Conservation (phyloP, 345 rosid species). For the Kandelia obovata region DNA sequence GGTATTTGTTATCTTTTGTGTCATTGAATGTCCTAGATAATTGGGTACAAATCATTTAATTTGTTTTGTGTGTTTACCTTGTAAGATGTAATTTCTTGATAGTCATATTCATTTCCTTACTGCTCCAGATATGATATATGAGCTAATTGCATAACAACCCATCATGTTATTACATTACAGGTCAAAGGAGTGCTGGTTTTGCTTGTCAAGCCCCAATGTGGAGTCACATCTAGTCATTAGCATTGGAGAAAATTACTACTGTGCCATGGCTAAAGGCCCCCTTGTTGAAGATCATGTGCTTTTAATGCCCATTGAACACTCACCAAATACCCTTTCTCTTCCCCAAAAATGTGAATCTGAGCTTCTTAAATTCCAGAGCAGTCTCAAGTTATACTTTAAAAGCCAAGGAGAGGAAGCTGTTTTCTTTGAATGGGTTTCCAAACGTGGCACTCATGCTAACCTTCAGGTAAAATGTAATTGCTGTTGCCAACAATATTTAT, state of each 20-base stretch:
- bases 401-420: constrained; percentile 65
- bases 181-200: constrained; percentile 94
- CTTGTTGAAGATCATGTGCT: constrained; percentile 72
- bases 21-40: constrained; percentile 13
- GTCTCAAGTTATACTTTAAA: constrained; percentile 57
- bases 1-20: constrained; percentile 13
- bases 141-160: too few species aligned
- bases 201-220: constrained; percentile 76
- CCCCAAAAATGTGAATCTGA: constrained; percentile 58
- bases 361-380: constrained; percentile 55
- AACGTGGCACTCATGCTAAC: constrained; percentile 76
- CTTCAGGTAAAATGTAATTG: constrained; percentile 56
- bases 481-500: background rate
- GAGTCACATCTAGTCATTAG: constrained; percentile 74
- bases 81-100: background rate
- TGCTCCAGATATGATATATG: background rate
- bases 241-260: constrained; percentile 71
- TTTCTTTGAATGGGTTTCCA: constrained; percentile 84
- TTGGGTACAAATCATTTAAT: background rate
- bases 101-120: constrained; percentile 1
- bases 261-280: constrained; percentile 89
- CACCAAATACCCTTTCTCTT: constrained; percentile 60
- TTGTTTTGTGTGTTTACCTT: background rate
- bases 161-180: constrained; percentile 29
- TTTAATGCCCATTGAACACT: constrained; percentile 71